Evolutionary conservation across 192 early-diverging fungal species (phyloP), one percentile per base, ranked within the genome.

Genomic region (Linnemannia elongata): DNA sequence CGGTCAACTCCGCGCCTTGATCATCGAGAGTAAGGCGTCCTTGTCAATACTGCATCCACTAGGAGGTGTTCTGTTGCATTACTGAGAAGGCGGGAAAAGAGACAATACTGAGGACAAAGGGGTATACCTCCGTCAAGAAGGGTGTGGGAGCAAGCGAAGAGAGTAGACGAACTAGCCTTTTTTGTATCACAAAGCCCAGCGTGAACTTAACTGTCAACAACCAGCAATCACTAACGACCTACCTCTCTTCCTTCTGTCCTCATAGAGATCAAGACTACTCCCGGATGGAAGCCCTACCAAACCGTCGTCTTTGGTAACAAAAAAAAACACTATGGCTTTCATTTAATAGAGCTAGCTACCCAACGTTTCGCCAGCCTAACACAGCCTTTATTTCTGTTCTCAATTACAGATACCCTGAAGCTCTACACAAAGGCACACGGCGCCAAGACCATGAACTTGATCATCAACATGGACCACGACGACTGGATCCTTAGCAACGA

Each of bases 391-490:
- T 4, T 6, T 41, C 30, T 44, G 17, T 69, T 18, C 45, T 52
- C 27, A 47, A 55, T 55, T 42, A 69, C 75, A 95, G 95, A 96
- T 83, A 95, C 95, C 4, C 81, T 96, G 49, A 96, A 96, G 83
- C 76, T 96, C 30, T 96, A 96, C 79, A 93, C 93, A 20, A 91
- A 92, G 35, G 93, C 94, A 20, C 93, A 94, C 82, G 95, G 95
- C 41, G 82, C 92, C 52, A 96, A 96, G 93, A 94, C 96, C 22
- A 92, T 93, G 85, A 96, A 97, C 85, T 90, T 98, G 69, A 95
- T 96, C 63, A 97, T 98, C 86, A 98, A 98, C 82, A 82, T 96
- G 63, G 96, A 96, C 38, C 90, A 97, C 71, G 93, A 94, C 63
- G 89, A 91, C 5, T 91, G 89, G 77, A 90, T 97, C 76, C 88